Conservation (phyloP, 352 stramenopile genomes). For the Phytophthora pistaciae region DNA sequence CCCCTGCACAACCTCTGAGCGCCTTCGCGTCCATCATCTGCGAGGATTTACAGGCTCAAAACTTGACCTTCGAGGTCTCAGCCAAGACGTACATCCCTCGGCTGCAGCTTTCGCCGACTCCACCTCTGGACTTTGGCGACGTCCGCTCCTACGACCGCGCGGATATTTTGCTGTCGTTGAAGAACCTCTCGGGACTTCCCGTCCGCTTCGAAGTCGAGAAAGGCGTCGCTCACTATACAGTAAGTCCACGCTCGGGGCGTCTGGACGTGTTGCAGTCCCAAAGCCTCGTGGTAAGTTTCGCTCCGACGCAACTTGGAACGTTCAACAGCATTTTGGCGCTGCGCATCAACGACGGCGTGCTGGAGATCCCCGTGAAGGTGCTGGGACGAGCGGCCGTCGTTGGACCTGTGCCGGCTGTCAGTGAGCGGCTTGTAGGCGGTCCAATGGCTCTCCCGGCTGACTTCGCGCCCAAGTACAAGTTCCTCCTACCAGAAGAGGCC, state of each 20-base stretch:
- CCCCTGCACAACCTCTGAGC: conserved; percentile 41
- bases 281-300: conserved; percentile 91
- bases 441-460: conserved; percentile 78
- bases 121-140: conserved; percentile 84
- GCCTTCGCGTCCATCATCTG: conserved; percentile 84
- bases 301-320: conserved; percentile 85
- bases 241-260: conserved; percentile 65
- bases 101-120: conserved; percentile 50
- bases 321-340: conserved; percentile 66
- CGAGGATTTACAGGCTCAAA: conserved; percentile 69
- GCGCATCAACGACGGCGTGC: conserved; percentile 54
- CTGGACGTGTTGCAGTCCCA: conserved; percentile 90
- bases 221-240: conserved; percentile 76
- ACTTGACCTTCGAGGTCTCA: conserved; percentile 80
- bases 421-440: conserved; percentile 56
- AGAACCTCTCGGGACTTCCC: conserved; percentile 79
- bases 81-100: conserved; percentile 67
- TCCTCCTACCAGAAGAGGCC: conserved; percentile 82
- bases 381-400: conserved; percentile 68
- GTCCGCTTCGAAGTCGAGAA: conserved; percentile 72
- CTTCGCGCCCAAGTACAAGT: conserved; percentile 92
- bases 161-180: conserved; percentile 88
- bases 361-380: conserved; percentile 69
- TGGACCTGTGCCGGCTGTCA: conserved; percentile 42
- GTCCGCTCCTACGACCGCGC: conserved; percentile 78